A percentile compares a stretch with the other conserved stretches of the same genome.
Conservation (phyloP, 192 early-diverging fungal species). For the Podochytrium sp. region DNA sequence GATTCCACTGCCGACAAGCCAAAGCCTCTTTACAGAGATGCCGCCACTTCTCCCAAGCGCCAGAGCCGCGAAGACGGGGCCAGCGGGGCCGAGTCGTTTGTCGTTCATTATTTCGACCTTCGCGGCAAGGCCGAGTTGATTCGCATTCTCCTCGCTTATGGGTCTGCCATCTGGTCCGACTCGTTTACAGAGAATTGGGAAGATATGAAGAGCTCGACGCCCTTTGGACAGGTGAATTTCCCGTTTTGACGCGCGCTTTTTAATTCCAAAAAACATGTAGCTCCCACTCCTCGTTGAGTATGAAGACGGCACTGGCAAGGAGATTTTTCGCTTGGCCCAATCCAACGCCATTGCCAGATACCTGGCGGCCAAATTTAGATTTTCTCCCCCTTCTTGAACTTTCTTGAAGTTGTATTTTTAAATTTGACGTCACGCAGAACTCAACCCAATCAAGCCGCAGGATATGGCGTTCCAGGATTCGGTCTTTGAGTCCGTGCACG, state of each 20-base stretch:
- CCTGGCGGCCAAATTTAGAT: conserved; percentile 13
- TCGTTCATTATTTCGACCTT: conserved; percentile 12
- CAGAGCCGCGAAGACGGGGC: neutral
- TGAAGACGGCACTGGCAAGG: conserved; percentile 7
- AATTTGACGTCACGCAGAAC: neutral
- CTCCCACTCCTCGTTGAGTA: conserved; percentile 25
- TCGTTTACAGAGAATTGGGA: neutral
- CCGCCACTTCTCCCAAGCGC: neutral
- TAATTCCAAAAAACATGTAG: conserved; percentile 5
- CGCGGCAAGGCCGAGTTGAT: conserved; percentile 18
- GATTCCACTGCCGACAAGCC: neutral
- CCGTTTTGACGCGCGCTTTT: neutral
- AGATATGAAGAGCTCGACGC: neutral
- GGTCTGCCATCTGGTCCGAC: conserved; percentile 1
- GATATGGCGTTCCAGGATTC: conserved; percentile 3
- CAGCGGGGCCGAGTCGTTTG: neutral
- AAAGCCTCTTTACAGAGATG: neutral
- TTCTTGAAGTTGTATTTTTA: no score
- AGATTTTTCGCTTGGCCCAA: conserved; percentile 24
- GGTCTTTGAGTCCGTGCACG: conserved; percentile 13
- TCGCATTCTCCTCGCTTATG: neutral
- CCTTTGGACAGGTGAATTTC: conserved; percentile 21
- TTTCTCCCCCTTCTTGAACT: neutral
- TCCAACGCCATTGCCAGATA: conserved; percentile 29
- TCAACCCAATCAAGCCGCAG: neutral